Evolutionary conservation across 2,329 filamentous ascomycete genomes (phyloP).

Genomic region (Monilinia fructigena): DNA sequence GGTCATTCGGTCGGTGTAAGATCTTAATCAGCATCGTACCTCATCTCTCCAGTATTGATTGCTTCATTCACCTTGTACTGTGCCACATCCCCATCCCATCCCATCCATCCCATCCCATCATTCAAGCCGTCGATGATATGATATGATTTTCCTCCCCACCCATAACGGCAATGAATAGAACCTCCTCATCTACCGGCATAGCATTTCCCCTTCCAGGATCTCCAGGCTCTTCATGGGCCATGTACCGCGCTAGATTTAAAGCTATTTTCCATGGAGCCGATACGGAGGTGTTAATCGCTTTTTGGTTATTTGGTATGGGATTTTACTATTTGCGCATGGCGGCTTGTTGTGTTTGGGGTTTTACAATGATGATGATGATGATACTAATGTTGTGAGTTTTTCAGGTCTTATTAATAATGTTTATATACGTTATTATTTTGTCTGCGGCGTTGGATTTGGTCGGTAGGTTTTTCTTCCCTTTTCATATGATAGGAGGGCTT

Average conservation of each 20-base stretch:
- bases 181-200: constrained; percentile 40
- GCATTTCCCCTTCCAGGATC: constrained; percentile 56
- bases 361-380: not conserved
- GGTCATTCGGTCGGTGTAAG: not conserved
- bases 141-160: not conserved
- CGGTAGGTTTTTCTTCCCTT: constrained; percentile 42
- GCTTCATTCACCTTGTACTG: not conserved
- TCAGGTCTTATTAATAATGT: constrained; percentile 95
- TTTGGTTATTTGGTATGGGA: constrained; percentile 85
- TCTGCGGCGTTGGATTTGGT: constrained; percentile 94
- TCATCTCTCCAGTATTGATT: not conserved
- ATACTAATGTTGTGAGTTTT: not conserved
- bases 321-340: not conserved
- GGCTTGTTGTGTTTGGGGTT: not conserved
- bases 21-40: not conserved
- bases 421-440: constrained; percentile 94
- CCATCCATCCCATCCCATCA: not conserved
- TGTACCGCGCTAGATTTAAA: constrained; percentile 65
- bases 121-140: not conserved
- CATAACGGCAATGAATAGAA: constrained; percentile 30
- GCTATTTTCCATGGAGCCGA: constrained; percentile 66
- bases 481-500: not conserved
- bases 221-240: constrained; percentile 67
- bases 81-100: not conserved
- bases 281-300: constrained; percentile 71